Evolutionary conservation across 202 grass and related monocot species (phyloP).

Genomic region (Panicum hallii): DNA sequence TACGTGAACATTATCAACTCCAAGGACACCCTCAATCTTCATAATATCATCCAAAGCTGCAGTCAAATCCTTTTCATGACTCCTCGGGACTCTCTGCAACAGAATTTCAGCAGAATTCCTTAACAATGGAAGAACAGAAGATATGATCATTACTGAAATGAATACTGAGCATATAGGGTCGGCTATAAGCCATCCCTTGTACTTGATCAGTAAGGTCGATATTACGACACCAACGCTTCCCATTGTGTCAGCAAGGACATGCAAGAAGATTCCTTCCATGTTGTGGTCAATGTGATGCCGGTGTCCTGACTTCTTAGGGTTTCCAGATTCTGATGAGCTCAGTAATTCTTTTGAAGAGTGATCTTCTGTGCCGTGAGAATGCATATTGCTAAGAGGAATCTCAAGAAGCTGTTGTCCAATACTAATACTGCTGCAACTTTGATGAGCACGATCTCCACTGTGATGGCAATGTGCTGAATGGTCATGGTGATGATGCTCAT

Average conservation of each 20-base stretch:
- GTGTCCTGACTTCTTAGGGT: conserved; percentile 44
- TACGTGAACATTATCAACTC: conserved; percentile 76
- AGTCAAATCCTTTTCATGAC: conserved; percentile 80
- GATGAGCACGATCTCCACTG: conserved; percentile 48
- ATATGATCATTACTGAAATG: conserved; percentile 95
- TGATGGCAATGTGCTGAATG: conserved; percentile 50
- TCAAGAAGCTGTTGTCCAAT: conserved; percentile 48
- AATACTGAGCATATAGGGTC: conserved; percentile 98
- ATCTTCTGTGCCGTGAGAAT: conserved; percentile 48
- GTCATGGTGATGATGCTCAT: conserved; percentile 56
- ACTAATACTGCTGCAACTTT: conserved; percentile 38
- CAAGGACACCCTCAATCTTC: conserved; percentile 70
- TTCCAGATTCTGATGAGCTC: conserved; percentile 35
- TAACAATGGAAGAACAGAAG: conserved; percentile 85
- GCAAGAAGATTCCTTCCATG: conserved; percentile 99
- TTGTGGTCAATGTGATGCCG: conserved; percentile 83
- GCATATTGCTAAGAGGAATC: conserved; percentile 38
- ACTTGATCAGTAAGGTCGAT: conserved; percentile 93
- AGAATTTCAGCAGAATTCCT: conserved; percentile 99
- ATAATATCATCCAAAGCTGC: conserved; percentile 66
- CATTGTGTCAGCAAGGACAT: conserved; percentile 98
- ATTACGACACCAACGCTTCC: conserved; percentile 92
- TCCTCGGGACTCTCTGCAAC: conserved; percentile 88
- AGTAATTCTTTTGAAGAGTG: conserved; percentile 36
- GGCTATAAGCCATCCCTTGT: conserved; percentile 94